Percentiles rank a stretch among this genome's conserved stretches.
phyloP scores from a whole-genome alignment of 2,329 filamentous ascomycete species.

The Alternaria arbusti region DNA sequence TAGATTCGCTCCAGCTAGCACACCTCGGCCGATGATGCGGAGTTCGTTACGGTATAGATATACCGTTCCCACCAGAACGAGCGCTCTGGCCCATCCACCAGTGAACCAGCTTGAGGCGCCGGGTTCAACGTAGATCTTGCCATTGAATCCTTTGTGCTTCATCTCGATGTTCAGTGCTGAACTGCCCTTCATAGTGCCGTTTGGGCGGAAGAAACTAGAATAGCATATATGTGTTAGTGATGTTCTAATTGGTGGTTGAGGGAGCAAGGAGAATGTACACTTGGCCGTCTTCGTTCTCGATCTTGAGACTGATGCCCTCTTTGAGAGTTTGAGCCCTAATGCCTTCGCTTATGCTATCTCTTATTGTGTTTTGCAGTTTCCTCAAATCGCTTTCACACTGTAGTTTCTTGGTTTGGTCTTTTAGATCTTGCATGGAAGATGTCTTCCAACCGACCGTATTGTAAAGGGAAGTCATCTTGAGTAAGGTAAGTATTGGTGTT shows the following conservation, averaged over 20 bases:
- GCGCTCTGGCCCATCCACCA: neutral
- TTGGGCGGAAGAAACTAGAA: neutral
- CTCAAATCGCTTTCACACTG: neutral
- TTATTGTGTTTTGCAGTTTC: neutral
- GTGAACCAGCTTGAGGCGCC: neutral
- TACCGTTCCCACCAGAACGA: neutral
- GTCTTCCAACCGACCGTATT: neutral
- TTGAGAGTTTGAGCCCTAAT: neutral
- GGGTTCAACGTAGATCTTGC: neutral
- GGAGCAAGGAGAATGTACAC: neutral
- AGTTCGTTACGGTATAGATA: neutral
- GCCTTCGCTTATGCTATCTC: neutral
- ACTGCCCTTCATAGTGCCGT: neutral
- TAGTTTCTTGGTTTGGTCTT: neutral
- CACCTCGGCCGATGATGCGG: neutral
- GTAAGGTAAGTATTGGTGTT: neutral
- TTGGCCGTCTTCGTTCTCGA: neutral
- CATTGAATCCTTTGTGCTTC: neutral
- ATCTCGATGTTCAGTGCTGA: neutral
- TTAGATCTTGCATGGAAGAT: neutral
- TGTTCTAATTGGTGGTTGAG: fast-evolving
- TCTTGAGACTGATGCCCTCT: neutral
- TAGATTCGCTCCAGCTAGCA: neutral
- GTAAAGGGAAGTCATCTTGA: neutral
- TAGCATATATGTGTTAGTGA: neutral